phyloP scores from a whole-genome alignment of 139 green algal genomes.

The Chlorella ohadii region DNA sequence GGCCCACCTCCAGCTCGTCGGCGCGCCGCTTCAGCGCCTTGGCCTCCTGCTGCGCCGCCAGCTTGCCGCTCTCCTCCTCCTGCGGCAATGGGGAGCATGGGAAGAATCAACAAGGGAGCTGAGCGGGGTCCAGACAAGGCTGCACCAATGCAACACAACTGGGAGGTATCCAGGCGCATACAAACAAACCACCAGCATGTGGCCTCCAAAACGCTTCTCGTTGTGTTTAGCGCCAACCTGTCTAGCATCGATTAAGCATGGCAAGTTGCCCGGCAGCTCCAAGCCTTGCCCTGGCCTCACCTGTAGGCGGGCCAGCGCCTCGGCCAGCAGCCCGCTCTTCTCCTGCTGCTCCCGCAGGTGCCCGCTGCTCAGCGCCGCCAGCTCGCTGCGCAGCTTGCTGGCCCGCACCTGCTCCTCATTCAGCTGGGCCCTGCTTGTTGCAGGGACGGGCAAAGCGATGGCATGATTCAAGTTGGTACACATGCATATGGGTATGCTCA shows the following conservation, averaged over 20 bases:
- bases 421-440: conserved; percentile 12
- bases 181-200: no score
- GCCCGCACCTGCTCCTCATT: conserved; percentile 27
- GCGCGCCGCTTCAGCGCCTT: conserved; percentile 16
- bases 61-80: conserved; percentile 37
- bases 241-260: no score
- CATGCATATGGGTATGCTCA: no score
- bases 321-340: conserved; percentile 21
- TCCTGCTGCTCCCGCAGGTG: conserved; percentile 31
- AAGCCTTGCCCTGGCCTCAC: background rate
- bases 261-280: background rate
- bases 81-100: background rate
- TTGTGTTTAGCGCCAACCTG: no score
- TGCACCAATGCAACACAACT: no score
- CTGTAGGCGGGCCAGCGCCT: conserved; percentile 29
- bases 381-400: conserved; percentile 42
- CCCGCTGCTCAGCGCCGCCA: conserved; percentile 14
- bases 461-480: no score
- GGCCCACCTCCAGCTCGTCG: conserved; percentile 45
- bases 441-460: no score
- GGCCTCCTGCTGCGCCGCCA: conserved; percentile 44
- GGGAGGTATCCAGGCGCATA: no score
- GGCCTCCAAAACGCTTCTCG: no score
- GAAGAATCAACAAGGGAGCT: no score
- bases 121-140: no score